Evolutionary conservation across 2,329 filamentous ascomycete genomes (phyloP).

Genomic region (Cladophialophora psammophila): DNA sequence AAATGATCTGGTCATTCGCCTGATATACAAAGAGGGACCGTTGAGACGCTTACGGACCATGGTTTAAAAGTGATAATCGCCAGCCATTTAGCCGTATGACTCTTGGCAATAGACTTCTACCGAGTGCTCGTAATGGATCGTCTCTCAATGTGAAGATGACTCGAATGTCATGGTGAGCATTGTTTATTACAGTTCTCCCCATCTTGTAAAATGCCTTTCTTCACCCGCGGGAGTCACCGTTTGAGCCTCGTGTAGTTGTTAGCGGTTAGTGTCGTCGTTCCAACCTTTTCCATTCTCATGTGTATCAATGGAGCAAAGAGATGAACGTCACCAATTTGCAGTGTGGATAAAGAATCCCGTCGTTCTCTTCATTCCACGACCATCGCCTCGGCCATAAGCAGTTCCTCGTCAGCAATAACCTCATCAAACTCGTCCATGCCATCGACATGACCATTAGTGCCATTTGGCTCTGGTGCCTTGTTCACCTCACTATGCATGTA

Average conservation of each 20-base stretch:
- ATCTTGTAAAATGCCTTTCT: too few species aligned
- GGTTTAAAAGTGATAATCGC: background rate
- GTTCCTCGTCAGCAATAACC: constrained; percentile 51
- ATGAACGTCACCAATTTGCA: too few species aligned
- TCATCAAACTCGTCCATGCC: constrained; percentile 46
- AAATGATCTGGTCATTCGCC: constrained; percentile 8
- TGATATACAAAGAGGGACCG: constrained; percentile 1
- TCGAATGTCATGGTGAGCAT: background rate
- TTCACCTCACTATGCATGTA: constrained; percentile 44
- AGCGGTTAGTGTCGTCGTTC: too few species aligned
- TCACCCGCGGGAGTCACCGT: too few species aligned
- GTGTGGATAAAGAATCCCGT: background rate
- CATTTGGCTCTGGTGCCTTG: constrained; percentile 16
- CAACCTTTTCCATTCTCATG: too few species aligned
- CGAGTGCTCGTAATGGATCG: background rate
- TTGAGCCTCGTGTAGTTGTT: too few species aligned
- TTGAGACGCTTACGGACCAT: background rate
- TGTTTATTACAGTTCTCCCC: background rate
- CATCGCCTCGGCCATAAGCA: constrained; percentile 48
- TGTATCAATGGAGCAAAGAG: background rate
- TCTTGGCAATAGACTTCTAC: background rate
- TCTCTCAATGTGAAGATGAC: constrained; percentile 1
- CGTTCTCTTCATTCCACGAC: constrained; percentile 44
- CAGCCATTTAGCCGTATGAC: constrained; percentile 14
- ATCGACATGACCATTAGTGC: constrained; percentile 33